phyloP scores from a whole-genome alignment of 306 rosid genomes.

The Trifolium dubium region DNA sequence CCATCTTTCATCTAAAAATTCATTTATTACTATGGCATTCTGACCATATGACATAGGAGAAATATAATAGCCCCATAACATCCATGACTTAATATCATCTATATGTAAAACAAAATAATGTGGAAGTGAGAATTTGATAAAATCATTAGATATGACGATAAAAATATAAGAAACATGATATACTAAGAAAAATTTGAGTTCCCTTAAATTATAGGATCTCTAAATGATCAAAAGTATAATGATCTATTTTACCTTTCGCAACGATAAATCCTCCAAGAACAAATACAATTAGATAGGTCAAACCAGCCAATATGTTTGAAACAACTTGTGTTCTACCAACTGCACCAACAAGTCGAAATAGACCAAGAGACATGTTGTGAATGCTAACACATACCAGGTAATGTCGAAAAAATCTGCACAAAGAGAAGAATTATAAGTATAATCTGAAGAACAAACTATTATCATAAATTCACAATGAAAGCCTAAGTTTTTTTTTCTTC shows the following conservation, averaged over 20 bases:
- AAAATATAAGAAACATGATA: not conserved
- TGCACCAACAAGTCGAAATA: conserved; percentile 63
- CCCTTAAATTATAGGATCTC: not conserved
- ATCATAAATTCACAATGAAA: not conserved
- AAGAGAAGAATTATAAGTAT: not conserved
- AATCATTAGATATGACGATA: not conserved
- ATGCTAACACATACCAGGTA: conserved; percentile 53
- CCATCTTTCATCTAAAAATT: conserved; percentile 88
- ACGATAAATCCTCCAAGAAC: conserved; percentile 70
- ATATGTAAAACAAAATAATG: conserved; percentile 24
- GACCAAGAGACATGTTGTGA: conserved; percentile 67
- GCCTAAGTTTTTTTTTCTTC: not conserved
- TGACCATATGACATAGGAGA: conserved; percentile 92
- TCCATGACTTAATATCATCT: conserved; percentile 76
- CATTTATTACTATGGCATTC: conserved; percentile 77
- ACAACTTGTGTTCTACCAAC: conserved; percentile 61
- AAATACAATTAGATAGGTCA: conserved; percentile 49
- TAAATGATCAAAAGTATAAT: not conserved
- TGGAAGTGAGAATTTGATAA: not conserved
- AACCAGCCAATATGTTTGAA: conserved; percentile 53
- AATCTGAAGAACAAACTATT: not conserved
- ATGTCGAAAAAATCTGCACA: conserved; percentile 61
- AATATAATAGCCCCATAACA: conserved; percentile 74
- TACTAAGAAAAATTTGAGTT: not conserved
- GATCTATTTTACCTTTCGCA: conserved; percentile 46